These are phyloP conservation scores for Zygosaccharomyces sapae DNA, from an alignment of 1,139 yeast genomes.

Conservation along the genomic window DNA sequence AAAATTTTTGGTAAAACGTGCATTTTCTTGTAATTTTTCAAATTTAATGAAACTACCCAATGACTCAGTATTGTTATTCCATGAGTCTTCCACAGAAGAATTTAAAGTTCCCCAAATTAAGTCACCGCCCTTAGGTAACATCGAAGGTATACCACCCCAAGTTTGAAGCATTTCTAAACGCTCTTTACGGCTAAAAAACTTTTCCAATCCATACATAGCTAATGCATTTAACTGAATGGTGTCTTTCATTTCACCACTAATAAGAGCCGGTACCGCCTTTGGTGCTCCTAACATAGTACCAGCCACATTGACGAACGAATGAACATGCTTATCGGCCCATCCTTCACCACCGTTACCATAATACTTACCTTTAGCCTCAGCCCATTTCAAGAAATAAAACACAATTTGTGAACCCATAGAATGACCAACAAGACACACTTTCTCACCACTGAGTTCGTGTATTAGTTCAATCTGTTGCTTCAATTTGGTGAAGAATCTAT, in stretches of 20 bases:
- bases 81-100: constrained; percentile 51
- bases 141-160: constrained; percentile 91
- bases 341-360: constrained; percentile 83
- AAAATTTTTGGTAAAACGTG: constrained; percentile 49
- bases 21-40: constrained; percentile 39
- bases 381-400: constrained; percentile 92
- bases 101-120: constrained; percentile 74
- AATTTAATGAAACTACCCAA: constrained; percentile 78
- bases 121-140: constrained; percentile 95
- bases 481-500: constrained; percentile 73
- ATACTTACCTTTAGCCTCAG: constrained; percentile 71
- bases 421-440: constrained; percentile 78
- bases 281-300: constrained; percentile 93
- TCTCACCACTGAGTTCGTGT: constrained; percentile 53
- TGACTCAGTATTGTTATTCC: constrained; percentile 36
- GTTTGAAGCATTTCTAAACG: constrained; percentile 78
- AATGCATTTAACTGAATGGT: constrained; percentile 89
- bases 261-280: constrained; percentile 80
- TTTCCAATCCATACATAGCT: constrained; percentile 92
- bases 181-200: constrained; percentile 85
- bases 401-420: constrained; percentile 95
- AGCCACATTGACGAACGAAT: constrained; percentile 76
- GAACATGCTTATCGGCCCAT: constrained; percentile 86
- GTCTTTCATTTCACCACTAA: constrained; percentile 97
- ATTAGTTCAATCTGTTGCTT: constrained; percentile 66